Base-by-base conservation (phyloP, 768 basidiomycete genomes). In the Postia placenta region DNA sequence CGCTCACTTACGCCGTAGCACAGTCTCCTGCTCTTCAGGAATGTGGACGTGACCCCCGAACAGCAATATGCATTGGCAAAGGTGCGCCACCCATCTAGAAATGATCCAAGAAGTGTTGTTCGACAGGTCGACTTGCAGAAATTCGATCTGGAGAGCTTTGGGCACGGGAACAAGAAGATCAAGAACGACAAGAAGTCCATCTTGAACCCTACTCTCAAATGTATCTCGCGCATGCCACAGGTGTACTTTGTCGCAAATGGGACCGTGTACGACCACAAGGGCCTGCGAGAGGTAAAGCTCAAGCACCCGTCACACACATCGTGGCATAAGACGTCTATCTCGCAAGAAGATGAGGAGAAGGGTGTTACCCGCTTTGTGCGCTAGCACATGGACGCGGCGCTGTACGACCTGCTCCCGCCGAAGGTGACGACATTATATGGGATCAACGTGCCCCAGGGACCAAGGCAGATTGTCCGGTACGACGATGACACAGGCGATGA, bases 201-300 rank as follows among this genome's bases (percentile, higher is more conserved):
- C 55, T 76, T 91, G 11, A 87, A 91, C 62, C 85, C 88, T 0
- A 87, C 92, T 63, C 78, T 92, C 59, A 92, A 90, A 70, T 90
- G 87, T 35, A 89, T 93, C 53, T 88, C 92, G 0, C 76, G 83
- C 20, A 82, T 87, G 0, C 87, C 88, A 1, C 87, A 92, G 58
- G 92, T 93, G 1, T 91, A 93, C 61, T 79, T 93, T 47, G 92
- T 93, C 61, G 91, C 92, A 7, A 92, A 92, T 59, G 91, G 92
- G 12, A 77, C 69, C 0, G 81, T 90, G 9, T 79, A 80, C 57
- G 68, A 85, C 58, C 83, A 91, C 68, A 85, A 89, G 64, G 90
- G 89, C 6, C 74, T 92, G 35, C 76, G 79, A 2, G 72, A 76
- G 55, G 83, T 83, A 14, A 74, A 73, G 60, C 79, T 93, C 61